Evolutionary conservation across 139 green algal species (phyloP).

Genomic region (Picochlorum sp.): DNA sequence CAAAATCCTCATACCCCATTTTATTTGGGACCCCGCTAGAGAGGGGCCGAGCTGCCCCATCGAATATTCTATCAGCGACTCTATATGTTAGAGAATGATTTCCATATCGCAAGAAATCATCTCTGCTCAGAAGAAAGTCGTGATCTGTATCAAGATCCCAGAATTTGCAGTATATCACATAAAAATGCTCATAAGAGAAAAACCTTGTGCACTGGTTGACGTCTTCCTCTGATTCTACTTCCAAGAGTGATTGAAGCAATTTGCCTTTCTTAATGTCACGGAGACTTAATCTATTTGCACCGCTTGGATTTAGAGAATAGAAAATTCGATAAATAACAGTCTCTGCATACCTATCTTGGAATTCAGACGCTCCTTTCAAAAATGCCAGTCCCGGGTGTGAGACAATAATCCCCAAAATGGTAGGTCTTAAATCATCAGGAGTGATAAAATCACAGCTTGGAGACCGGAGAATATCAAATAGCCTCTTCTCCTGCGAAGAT

Average conservation of each 20-base stretch:
- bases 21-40: slow-evolving; percentile 47
- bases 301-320: slow-evolving; percentile 79
- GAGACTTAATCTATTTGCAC: slow-evolving; percentile 65
- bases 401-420: slow-evolving; percentile 77
- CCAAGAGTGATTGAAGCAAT: slow-evolving; percentile 70
- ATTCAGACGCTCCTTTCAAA: slow-evolving; percentile 90
- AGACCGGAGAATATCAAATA: slow-evolving; percentile 40
- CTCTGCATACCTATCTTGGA: slow-evolving; percentile 96
- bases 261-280: slow-evolving; percentile 77
- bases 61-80: slow-evolving; percentile 92
- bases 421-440: slow-evolving; percentile 69
- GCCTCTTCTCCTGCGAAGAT: slow-evolving; percentile 3
- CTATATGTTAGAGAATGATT: slow-evolving; percentile 90
- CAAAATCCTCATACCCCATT: slow-evolving; percentile 99
- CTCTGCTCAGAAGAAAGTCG: slow-evolving; percentile 88
- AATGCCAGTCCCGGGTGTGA: slow-evolving; percentile 96
- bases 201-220: slow-evolving; percentile 91
- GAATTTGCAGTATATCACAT: slow-evolving; percentile 99
- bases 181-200: slow-evolving; percentile 99
- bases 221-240: slow-evolving; percentile 88
- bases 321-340: slow-evolving; percentile 97
- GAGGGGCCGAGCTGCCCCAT: slow-evolving; percentile 65
- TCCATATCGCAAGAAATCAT: slow-evolving; percentile 92
- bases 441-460: slow-evolving; percentile 24
- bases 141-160: slow-evolving; percentile 99